Base-by-base conservation (phyloP, 257 asterid species). In the Gentiana straminea region DNA sequence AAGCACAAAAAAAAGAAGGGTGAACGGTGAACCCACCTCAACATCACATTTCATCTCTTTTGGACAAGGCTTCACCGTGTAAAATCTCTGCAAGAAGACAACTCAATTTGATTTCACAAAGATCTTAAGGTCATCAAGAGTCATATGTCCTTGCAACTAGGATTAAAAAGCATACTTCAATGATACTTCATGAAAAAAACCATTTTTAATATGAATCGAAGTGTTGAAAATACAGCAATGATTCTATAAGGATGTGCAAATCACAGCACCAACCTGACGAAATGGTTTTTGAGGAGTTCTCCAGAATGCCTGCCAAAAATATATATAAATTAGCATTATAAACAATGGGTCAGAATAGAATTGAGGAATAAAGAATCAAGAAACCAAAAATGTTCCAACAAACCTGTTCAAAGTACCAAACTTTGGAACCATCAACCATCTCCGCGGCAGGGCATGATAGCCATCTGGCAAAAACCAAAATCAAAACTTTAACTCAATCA, bases 1-100 rank as follows among this genome's bases (percentile, higher is more conserved):
- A 41, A 41, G 9, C 46, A 41, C 15, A 50, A 57, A 52, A 45
- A 45, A 2, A 56, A 45, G 45, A 39, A 37, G 41, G 54, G 50
- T 39, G 36, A 2, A 56, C 43, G 46, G 50, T 32, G 54, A 62
- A 66, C 82, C 69, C 61, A 92, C 98, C 98, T 92, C 94, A 74
- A 92, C 95, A 65, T 92, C 98, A 64, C 97, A 88, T 74, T 80
- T 88, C 94, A 88, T 83, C 86, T 92, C 98, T 79, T 88, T 88
- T 8, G 92, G 82, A 69, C 96, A 90, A 69, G 98, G 96, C 77
- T 90, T 90, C 64, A 90, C 94, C 94, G 82, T 77, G 81, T 74
- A 78, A 75, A 90, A 86, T 60, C 98, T 86, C 98, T 90, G 96
- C 84, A 83, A 36, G 66, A 64, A 69, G 54, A 68, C 47, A 57